Evolutionary conservation across 345 rosid genomes (phyloP).

Genomic region (Salix arbutifolia): DNA sequence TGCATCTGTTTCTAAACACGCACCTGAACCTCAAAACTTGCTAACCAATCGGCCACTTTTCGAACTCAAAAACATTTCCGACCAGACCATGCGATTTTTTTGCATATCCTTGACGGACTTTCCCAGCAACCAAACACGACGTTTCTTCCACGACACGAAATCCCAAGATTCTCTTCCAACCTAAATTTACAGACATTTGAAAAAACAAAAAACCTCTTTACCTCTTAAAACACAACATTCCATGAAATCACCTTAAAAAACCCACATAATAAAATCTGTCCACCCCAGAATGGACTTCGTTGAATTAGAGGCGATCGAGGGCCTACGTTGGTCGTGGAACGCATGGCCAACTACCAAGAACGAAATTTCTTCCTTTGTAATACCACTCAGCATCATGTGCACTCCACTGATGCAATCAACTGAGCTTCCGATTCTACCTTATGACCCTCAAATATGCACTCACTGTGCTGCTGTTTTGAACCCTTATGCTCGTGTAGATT

Average conservation of each 20-base stretch:
- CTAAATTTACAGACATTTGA: background rate
- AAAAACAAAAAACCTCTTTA: background rate
- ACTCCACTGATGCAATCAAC: conserved; percentile 75
- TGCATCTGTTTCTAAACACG: too few species aligned
- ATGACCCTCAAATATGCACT: conserved; percentile 71
- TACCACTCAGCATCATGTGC: conserved; percentile 78
- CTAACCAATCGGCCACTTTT: background rate
- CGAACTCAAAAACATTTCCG: background rate
- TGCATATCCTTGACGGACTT: background rate
- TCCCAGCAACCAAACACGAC: conserved; percentile 1
- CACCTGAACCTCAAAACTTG: background rate
- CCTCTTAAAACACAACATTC: background rate
- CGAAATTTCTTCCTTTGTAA: conserved; percentile 51
- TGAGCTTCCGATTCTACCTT: conserved; percentile 82
- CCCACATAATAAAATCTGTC: background rate
- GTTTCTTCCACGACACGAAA: background rate
- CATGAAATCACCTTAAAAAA: conserved; percentile 1
- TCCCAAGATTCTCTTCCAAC: background rate
- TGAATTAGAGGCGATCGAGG: conserved; percentile 87
- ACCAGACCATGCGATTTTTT: background rate
- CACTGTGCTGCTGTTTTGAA: conserved; percentile 70
- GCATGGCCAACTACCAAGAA: conserved; percentile 81
- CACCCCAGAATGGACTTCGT: conserved; percentile 63
- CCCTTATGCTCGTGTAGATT: conserved; percentile 90
- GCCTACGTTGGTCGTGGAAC: conserved; percentile 95